Base-by-base conservation (phyloP, 768 basidiomycete genomes). In the Cystofilobasidium macerans region DNA sequence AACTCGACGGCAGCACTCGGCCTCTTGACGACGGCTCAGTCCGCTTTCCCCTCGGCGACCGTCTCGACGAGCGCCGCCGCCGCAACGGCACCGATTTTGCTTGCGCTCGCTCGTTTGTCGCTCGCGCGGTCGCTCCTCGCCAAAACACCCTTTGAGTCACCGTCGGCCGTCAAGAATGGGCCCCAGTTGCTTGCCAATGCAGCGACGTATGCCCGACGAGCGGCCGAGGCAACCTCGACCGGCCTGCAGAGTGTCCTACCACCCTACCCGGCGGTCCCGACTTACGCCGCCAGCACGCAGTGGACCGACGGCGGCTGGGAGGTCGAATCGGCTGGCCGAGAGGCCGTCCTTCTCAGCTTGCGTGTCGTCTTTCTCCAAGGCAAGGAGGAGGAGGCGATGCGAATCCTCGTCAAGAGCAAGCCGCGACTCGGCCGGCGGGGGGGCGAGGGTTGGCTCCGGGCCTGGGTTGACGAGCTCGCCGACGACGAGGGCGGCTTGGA, bases 111-210 rank as follows among this genome's bases (percentile, higher is more conserved):
- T 5, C 43, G 38, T 6, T 40, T 60, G 24, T 60, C 58, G 35
- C 43, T 60, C 26, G 38, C 24, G 13, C 38, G 58, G 22, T 35
- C 58, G 38, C 22, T 30, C 12, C 33, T 60, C 38, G 58, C 58
- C 1, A 40, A 60, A 20, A 24, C 24, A 20, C 58, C 58, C 24
- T 35, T 40, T 9, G 14, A 6, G 13, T 30, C 38, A 1, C 38
- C 58, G 18, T 60, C 58, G 22, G 58, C 58, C 20, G 38, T 42
- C n/a, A 60, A 60, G 58, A 60, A 60, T 40, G 43, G 43, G 24
- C 22, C 58, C 24, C 58, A 60, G 38, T 24, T 60, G 36, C 38
- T 60, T 24, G 20, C 16, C 28, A 60, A 60, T 24, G 38, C 58
- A 13, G 9, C 11, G 22, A 60, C 58, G 38, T 60, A 60, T 30